phyloP scores from a whole-genome alignment of 805 yeast genomes.

The Yueomyces sp. region DNA sequence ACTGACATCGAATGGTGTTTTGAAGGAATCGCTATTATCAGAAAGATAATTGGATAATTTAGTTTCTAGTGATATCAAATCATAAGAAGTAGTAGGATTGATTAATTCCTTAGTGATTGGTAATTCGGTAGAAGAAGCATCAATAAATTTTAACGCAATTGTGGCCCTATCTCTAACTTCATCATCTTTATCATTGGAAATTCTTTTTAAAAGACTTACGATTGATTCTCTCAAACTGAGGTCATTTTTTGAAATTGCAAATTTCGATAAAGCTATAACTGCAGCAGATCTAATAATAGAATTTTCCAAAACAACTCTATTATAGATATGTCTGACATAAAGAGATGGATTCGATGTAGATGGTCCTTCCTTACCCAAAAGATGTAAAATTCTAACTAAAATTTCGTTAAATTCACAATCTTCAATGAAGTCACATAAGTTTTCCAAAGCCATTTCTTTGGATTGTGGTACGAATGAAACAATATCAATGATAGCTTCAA shows the following conservation, averaged over 20 bases:
- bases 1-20: conserved; percentile 56
- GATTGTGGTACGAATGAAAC: conserved; percentile 78
- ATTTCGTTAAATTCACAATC: conserved; percentile 95
- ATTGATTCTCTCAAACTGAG: conserved; percentile 54
- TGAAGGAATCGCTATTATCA: conserved; percentile 24
- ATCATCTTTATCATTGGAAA: conserved; percentile 81
- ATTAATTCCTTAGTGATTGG: conserved; percentile 36
- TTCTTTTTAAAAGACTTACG: conserved; percentile 62
- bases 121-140: conserved; percentile 13
- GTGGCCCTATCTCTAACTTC: conserved; percentile 98
- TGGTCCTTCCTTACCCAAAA: conserved; percentile 93
- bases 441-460: conserved; percentile 69
- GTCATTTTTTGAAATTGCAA: conserved; percentile 65
- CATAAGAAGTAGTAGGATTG: conserved; percentile 54
- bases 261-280: conserved; percentile 80
- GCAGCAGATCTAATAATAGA: conserved; percentile 94
- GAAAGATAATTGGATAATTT: conserved; percentile 58
- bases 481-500: conserved; percentile 87
- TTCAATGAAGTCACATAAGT: conserved; percentile 91
- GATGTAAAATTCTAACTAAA: conserved; percentile 81
- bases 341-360: conserved; percentile 70
- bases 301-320: conserved; percentile 91
- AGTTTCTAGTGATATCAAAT: conserved; percentile 65
- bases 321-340: conserved; percentile 91
- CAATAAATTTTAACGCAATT: conserved; percentile 58